Conservation (phyloP, 352 stramenopile species). For the Phytopythium aichiense region DNA sequence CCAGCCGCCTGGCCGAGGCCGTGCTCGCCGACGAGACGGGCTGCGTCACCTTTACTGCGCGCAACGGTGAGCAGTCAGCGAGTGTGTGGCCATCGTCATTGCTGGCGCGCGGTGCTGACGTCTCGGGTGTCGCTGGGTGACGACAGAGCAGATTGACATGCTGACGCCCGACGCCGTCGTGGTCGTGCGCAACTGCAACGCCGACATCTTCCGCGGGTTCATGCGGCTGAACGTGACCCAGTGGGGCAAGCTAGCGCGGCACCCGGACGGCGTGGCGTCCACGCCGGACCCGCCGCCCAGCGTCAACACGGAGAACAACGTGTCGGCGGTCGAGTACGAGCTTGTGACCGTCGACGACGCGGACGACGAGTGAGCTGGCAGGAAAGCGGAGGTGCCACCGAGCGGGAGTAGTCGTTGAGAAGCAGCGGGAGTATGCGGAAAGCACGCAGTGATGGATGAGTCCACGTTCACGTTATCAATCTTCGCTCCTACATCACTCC, state of each 20-base stretch:
- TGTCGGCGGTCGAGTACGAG: constrained; percentile 83
- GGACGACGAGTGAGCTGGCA: constrained; percentile 29
- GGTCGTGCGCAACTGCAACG: constrained; percentile 79
- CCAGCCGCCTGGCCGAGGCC: constrained; percentile 68
- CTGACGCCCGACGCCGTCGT: constrained; percentile 49
- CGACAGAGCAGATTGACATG: constrained; percentile 74
- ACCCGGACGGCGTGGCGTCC: constrained; percentile 73
- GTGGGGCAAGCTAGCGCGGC: constrained; percentile 70
- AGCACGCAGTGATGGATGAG: background rate
- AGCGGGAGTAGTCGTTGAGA: background rate
- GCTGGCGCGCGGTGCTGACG: background rate
- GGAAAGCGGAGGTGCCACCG: background rate
- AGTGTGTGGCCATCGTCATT: background rate
- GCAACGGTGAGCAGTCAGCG: constrained; percentile 44
- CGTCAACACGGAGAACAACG: constrained; percentile 61
- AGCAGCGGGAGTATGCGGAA: background rate
- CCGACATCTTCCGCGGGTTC: constrained; percentile 83
- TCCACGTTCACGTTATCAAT: too few species aligned
- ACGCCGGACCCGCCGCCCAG: constrained; percentile 49
- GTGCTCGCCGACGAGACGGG: constrained; percentile 80
- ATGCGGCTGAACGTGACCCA: constrained; percentile 84
- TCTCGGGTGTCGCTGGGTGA: background rate
- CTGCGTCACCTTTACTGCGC: constrained; percentile 73
- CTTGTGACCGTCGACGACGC: constrained; percentile 70
- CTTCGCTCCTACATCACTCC: background rate